These are phyloP conservation scores for Marasmius oreades DNA, from an alignment of 1,284 basidiomycete species.

Conservation along the genomic window DNA sequence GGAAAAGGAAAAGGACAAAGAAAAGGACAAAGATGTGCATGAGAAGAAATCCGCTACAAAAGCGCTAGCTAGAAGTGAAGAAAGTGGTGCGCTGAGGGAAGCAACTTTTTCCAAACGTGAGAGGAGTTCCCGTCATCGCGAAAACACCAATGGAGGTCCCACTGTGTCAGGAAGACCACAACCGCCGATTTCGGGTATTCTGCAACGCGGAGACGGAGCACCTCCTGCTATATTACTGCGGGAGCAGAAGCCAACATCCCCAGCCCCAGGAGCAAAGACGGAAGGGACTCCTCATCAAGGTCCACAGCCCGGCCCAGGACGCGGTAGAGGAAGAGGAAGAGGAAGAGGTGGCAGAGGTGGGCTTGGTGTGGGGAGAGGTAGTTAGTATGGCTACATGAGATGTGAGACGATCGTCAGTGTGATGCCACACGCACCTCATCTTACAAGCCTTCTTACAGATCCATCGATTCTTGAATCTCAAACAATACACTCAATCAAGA, in stretches of 20 bases:
- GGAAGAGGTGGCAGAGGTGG: slow-evolving; percentile 26
- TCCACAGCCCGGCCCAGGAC: slow-evolving; percentile 20
- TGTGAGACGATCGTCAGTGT: too few relatives aligned
- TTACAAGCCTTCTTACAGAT: too few relatives aligned
- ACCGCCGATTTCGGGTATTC: slow-evolving; percentile 27
- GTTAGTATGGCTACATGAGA: not conserved
- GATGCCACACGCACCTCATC: too few relatives aligned
- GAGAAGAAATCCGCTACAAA: slow-evolving; percentile 18
- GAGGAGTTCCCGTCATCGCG: slow-evolving; percentile 11
- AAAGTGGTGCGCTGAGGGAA: slow-evolving; percentile 6
- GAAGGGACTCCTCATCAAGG: slow-evolving; percentile 13
- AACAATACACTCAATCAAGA: too few relatives aligned
- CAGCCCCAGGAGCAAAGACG: not conserved
- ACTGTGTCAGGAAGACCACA: slow-evolving; percentile 2
- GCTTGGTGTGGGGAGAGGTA: slow-evolving; percentile 10
- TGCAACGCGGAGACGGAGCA: slow-evolving; percentile 31
- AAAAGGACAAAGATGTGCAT: not conserved
- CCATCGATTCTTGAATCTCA: too few relatives aligned
- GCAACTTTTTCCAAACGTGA: slow-evolving; percentile 13
- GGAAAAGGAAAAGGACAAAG: slow-evolving; percentile 13
- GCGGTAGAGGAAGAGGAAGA: slow-evolving; percentile 25
- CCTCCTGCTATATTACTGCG: slow-evolving; percentile 7
- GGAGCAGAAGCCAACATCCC: not conserved
- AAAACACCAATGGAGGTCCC: slow-evolving; percentile 13
- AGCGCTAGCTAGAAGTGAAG: slow-evolving; percentile 16